Base-by-base conservation (phyloP, 2,329 filamentous ascomycete genomes). In the Phoma sp. region DNA sequence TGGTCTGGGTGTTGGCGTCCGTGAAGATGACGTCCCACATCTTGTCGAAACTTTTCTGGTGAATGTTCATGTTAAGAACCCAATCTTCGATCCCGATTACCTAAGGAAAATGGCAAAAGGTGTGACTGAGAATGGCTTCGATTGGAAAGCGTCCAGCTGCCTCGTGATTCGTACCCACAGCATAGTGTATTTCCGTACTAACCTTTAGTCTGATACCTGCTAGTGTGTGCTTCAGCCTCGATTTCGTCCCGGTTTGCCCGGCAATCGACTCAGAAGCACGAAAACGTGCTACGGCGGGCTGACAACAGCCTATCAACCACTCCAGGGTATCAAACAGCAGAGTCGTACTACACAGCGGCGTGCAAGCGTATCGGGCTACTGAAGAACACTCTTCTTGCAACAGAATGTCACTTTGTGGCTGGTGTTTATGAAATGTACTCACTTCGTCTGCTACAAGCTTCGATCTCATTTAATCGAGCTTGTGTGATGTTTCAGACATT, bases 351-450 rank as follows among this genome's bases (percentile, higher is more conserved):
- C 32, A 59, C 56, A 6, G 69, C 70, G 4, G 66, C 71, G 9
- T 69, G 65, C 23, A 74, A 73, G 32, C 52, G 71, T 4, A 54
- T 73, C 9, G 71, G 69, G 14, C 47, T 74, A 1, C 61, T 74
- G 2, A 60, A 63, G 34, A 62, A 64, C 14, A 65, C 68, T 5
- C 30, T 73, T 7, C 50, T 72, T 20, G 61, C 67, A 2, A 64
- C 69, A 3, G 67, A 74, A 49, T 73, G 71, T 29, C 42, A 71
- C 10, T 74, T 73, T 34, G 55, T 74, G 32, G 65, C 61, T 18
- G 71, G 71, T 2, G 68, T 74, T 7, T 73, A 69, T 23, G 69
- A 73, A 42, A 74, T 73, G 71, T 73, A 73, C 37, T 65, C 66
- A 12, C 54, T 74, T 23, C 61, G 66, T 2, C 71, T 70, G 7